Base-by-base conservation (phyloP, 2,329 filamentous ascomycete genomes). In the Scolecobasidium constrictum region DNA sequence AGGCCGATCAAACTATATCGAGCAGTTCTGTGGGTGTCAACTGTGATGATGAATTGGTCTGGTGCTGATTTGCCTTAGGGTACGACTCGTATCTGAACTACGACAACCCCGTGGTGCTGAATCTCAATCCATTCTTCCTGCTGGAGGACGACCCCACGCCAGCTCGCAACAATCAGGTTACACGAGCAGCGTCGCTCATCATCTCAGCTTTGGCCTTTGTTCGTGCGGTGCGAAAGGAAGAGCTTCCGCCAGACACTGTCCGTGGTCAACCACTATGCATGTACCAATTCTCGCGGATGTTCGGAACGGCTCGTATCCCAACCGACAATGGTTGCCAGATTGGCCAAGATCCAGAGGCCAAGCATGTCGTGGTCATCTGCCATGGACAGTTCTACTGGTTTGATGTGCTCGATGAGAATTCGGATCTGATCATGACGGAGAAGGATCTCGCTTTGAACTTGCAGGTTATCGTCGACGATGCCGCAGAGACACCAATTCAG, bases 11-110 rank as follows among this genome's bases (percentile, higher is more conserved):
- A 96, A 90, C 63, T 98, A 95, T 58, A 96, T 98, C 53, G 92
- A 96, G 59, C 92, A 98, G 56, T 98, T 98, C 54, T 98, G 90
- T 94, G n/a, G n/a, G n/a, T n/a, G n/a, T n/a, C n/a, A n/a, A n/a
- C n/a, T n/a, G n/a, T n/a, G n/a, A n/a, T n/a, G n/a, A n/a, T n/a
- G n/a, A n/a, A n/a, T n/a, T 75, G 58, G 85, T 73, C n/a, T 15
- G 23, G 26, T 43, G 33, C 42, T 9, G 18, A n/a, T 41, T 21
- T 16, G n/a, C n/a, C 35, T 13, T 4, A 94, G 88, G 88, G 92
- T 96, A 96, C 59, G 92, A 98, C 61, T 96, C 92, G 21, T 98
- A 96, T 58, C 72, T 98, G 49, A 96, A 96, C 65, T 98, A 83
- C 58, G 92, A 96, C 59, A 96, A 95, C 56, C 88, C 92, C 0